These are phyloP conservation scores for Dactylorhiza incarnata DNA, from an alignment of 106 monocot species.

Conservation along the genomic window DNA sequence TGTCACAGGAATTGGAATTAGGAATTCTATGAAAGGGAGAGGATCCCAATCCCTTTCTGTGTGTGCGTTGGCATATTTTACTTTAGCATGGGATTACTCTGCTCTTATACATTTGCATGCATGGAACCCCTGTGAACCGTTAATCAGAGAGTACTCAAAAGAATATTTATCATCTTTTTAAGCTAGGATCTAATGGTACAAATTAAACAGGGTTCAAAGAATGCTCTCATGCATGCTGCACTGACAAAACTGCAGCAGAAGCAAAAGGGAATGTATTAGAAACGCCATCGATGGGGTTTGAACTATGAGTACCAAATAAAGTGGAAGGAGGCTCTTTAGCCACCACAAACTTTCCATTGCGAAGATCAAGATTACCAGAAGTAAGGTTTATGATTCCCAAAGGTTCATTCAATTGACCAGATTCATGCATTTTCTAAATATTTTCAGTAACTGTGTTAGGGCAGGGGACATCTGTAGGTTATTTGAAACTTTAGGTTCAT, in stretches of 20 bases:
- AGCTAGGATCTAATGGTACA: too few relatives aligned
- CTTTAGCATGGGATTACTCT: too few relatives aligned
- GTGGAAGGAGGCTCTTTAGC: neutral
- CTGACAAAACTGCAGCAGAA: neutral
- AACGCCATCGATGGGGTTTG: neutral
- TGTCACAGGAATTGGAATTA: too few relatives aligned
- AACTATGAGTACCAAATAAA: neutral
- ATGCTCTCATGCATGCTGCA: too few relatives aligned
- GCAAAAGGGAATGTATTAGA: neutral
- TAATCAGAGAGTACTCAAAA: too few relatives aligned
- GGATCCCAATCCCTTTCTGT: too few relatives aligned
- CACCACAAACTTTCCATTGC: constrained; percentile 19
- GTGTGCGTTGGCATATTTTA: too few relatives aligned
- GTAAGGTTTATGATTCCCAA: neutral
- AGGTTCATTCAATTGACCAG: neutral
- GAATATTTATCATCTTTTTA: too few relatives aligned
- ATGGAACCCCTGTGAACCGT: too few relatives aligned
- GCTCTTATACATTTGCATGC: too few relatives aligned
- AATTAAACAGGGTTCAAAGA: too few relatives aligned
- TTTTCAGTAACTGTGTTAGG: constrained; percentile 7
- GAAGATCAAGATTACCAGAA: constrained; percentile 11
- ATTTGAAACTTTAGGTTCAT: constrained; percentile 4
- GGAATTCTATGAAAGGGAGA: too few relatives aligned
- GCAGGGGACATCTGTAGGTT: neutral
- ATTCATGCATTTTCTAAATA: neutral